Base-by-base conservation (phyloP, 2,329 filamentous ascomycete species). In the Tolypocladium sp. region DNA sequence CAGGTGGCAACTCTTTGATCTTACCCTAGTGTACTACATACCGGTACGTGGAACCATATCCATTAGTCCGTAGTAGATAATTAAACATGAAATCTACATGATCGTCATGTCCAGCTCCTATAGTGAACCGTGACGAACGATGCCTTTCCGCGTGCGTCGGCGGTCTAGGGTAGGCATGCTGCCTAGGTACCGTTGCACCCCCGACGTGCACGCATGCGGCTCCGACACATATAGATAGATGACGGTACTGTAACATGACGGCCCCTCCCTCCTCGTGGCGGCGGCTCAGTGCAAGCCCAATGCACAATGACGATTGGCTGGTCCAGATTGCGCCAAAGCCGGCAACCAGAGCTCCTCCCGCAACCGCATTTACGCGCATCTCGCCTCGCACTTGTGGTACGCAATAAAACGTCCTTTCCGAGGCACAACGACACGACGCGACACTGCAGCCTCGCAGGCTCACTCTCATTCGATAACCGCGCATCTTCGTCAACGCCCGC, bases 301-400 rank as follows among this genome's bases (percentile, higher is more conserved):
- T 56, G 51, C 54, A 56, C 57, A 20, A 59, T 58, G 61, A 60
- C 61, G 57, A 60, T 38, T 61, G 57, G 58, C 42, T 58, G 58
- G 56, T 38, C 15, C 46, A 30, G 25, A 8, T 7, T 30, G 44
- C 20, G 44, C 25, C 46, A 15, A 17, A 15, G 44, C 44, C 44
- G 22, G 44, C 46, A 51, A 12, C 46, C 27, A 4, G 22, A 52
- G 49, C 27, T 35, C 20, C 49, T 52, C 30, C 46, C 46, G 30
- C 49, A 5, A 22, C 20, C 3, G 20, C 30, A 3, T 13, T 12
- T 12, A 25, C 46, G 27, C 49, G 8, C 49, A n/a, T 35, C 49
- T 52, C 27, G 46, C 46, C 27, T 51, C 27, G 27, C 49, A n/a
- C 8, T 5, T 10, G 49, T n/a, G 49, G n/a, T 17, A 15, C 30